phyloP scores from a whole-genome alignment of 139 green algal genomes.

The Chlorella sp. region DNA sequence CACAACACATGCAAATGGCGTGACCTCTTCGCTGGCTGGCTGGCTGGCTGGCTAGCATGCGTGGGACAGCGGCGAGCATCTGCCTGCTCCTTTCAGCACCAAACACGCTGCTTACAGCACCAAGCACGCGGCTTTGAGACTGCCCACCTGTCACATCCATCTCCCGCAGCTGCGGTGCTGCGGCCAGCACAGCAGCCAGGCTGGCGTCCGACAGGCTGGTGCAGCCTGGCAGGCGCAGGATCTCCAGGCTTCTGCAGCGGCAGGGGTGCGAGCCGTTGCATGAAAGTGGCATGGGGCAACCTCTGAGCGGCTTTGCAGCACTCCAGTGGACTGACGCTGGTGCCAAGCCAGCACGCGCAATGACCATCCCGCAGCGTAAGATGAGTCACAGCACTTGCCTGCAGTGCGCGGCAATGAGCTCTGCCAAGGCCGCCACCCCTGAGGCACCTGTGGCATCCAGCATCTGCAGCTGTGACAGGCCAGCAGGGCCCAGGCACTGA shows the following conservation, averaged over 20 bases:
- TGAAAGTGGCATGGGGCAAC: no score
- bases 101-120: background rate
- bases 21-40: no score
- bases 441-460: background rate
- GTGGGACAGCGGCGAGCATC: no score
- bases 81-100: no score
- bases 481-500: background rate
- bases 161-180: background rate
- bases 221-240: slow-evolving; percentile 1
- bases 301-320: no score
- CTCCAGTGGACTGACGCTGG: no score
- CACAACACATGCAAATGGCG: no score
- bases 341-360: no score
- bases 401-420: background rate
- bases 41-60: no score
- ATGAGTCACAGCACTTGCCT: background rate
- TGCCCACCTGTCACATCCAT: slow-evolving; percentile 10
- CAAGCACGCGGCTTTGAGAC: background rate
- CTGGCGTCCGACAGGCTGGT: background rate
- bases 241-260: slow-evolving; percentile 1
- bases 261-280: no score
- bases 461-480: background rate
- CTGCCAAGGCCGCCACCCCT: background rate
- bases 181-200: background rate
- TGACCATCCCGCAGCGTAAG: no score